These are phyloP conservation scores for Brassica balearica DNA, from an alignment of 441 rosid genomes.

Conservation along the genomic window DNA sequence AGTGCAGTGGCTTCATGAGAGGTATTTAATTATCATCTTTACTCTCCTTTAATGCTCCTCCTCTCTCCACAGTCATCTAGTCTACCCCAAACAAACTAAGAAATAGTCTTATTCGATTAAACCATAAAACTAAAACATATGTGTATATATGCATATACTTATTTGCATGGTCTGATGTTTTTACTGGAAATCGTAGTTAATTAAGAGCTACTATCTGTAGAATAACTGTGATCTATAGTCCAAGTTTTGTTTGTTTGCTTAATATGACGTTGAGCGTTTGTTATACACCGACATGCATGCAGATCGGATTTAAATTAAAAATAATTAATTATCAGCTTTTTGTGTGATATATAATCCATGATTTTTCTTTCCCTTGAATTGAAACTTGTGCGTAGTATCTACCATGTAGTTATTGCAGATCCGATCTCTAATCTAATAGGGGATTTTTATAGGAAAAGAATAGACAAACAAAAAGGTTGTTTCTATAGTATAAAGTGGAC, in stretches of 20 bases:
- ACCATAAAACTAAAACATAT: background rate
- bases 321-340: background rate
- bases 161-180: background rate
- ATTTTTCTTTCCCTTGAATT: background rate
- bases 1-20: constrained; percentile 93
- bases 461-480: background rate
- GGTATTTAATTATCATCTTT: constrained; percentile 56
- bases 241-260: background rate
- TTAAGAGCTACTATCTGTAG: background rate
- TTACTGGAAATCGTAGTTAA: background rate
- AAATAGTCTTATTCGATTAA: background rate
- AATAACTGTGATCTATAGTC: background rate
- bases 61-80: background rate
- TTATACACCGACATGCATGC: background rate
- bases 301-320: background rate
- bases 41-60: background rate
- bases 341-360: background rate
- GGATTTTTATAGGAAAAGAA: background rate
- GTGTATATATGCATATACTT: background rate
- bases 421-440: background rate
- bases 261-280: background rate
- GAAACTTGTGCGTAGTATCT: background rate
- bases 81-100: background rate
- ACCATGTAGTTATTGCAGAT: background rate
- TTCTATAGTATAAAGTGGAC: background rate